A percentile compares a stretch with the other conserved stretches of the same genome.
Conservation (phyloP, 345 rosid species). For the Melaleuca quinquenervia region DNA sequence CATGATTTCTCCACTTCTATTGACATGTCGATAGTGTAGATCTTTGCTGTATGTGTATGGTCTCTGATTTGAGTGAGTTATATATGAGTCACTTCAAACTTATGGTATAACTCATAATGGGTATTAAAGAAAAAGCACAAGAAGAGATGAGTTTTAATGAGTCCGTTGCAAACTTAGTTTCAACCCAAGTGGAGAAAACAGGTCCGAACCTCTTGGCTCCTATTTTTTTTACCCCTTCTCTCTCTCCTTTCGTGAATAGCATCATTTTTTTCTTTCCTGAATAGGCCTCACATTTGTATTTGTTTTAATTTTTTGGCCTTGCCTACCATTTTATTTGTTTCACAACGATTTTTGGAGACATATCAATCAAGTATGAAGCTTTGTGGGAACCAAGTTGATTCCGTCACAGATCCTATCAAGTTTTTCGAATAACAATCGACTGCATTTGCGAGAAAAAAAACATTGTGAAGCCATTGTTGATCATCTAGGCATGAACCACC, state of each 20-base stretch:
- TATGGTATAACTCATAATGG: background rate
- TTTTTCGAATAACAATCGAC: background rate
- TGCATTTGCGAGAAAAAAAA: too few relatives aligned
- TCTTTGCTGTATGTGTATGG: background rate
- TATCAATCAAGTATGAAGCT: background rate
- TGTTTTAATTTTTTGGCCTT: background rate
- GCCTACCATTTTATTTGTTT: background rate
- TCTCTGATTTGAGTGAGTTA: background rate
- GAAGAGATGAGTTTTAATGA: too few relatives aligned
- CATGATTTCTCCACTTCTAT: too few relatives aligned
- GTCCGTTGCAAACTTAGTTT: too few relatives aligned
- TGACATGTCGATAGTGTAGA: background rate
- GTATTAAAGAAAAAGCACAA: background rate
- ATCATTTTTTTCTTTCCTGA: background rate
- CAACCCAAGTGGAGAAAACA: background rate
- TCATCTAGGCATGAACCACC: too few relatives aligned
- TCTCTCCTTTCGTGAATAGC: background rate
- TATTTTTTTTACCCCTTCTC: background rate
- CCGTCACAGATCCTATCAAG: background rate
- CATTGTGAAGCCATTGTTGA: too few relatives aligned
- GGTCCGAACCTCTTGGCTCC: background rate
- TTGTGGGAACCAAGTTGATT: background rate
- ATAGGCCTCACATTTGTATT: background rate
- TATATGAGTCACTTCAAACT: background rate
- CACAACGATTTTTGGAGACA: background rate